Evolutionary conservation across 148 eudicot genomes (phyloP), one percentile per base, ranked within the genome.

Genomic region (Suaeda aralocaspica): DNA sequence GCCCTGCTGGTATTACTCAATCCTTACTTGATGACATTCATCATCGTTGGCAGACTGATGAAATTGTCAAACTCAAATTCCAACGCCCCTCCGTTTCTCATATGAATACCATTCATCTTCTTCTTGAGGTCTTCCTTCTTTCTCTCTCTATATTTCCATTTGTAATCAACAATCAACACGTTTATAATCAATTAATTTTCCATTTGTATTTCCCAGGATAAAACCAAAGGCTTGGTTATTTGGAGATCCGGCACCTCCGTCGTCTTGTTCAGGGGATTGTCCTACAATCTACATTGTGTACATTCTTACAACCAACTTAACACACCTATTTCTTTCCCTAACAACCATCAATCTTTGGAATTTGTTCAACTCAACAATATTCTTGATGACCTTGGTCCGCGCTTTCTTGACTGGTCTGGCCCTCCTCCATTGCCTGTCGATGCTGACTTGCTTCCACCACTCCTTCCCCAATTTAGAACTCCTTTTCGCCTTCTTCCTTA

Each of bases 171-270:
- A n/a, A n/a, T n/a, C n/a, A n/a, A n/a, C n/a, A n/a, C n/a, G n/a
- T n/a, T n/a, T n/a, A n/a, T n/a, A n/a, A n/a, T n/a, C n/a, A n/a
- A n/a, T n/a, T n/a, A n/a, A n/a, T 44, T 70, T 21, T 16, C 56
- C 46, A 31, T 33, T 67, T 53, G 16, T 59, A 9, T 36, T 55
- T 21, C 60, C 78, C 91, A 94, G 99, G 78, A 78, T 72, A 94
- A 85, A 88, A 91, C 99, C 2, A 92, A 93, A 56, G 99, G 99
- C 61, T 69, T 94, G 82, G 96, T 94, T 68, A 94, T 94, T 76
- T 94, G 91, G 92, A 89, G 97, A 83, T 91, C 93, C 0, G 99
- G 99, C 57, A 79, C 91, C 78, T 91, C 89, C 30, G 79, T 89
- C 62, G 93, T 86, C 45, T 66, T 94, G 64, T 94, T 80, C 69